These are phyloP conservation scores for Xylariomycetidae sp. DNA, from an alignment of 2,329 filamentous ascomycete genomes.

Conservation along the genomic window DNA sequence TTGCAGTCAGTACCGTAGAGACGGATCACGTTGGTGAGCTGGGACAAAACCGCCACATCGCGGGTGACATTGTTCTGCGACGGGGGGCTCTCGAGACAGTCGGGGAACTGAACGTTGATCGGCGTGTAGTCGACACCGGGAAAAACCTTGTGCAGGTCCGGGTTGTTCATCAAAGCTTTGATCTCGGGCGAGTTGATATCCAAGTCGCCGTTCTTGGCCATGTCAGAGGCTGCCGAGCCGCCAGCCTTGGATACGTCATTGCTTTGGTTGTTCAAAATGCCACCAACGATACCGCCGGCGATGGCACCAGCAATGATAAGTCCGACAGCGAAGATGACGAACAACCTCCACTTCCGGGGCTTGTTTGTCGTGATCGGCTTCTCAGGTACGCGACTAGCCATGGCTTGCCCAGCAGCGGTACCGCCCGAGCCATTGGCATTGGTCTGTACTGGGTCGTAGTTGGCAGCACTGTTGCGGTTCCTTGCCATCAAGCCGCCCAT, in stretches of 20 bases:
- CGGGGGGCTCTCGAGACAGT: conserved; percentile 68
- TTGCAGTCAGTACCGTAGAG: conserved; percentile 97
- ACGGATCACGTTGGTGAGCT: conserved; percentile 80
- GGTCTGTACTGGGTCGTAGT: conserved; percentile 55
- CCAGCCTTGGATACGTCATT: conserved; percentile 1
- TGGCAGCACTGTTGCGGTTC: conserved; percentile 32
- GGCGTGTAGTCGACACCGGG: conserved; percentile 95
- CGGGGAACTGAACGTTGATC: conserved; percentile 82
- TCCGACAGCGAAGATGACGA: conserved; percentile 58
- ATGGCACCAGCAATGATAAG: conserved; percentile 65
- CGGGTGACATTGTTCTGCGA: conserved; percentile 93
- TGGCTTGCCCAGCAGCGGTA: conserved; percentile 29
- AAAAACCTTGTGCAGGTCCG: conserved; percentile 83
- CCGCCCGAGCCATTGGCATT: conserved; percentile 22
- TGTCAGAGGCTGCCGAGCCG: conserved; percentile 55
- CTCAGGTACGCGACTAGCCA: conserved; percentile 37
- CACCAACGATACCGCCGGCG: conserved; percentile 61
- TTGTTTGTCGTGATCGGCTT: conserved; percentile 56
- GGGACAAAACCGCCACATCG: conserved; percentile 82
- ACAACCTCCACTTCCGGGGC: conserved; percentile 60
- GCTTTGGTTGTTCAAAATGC: conserved; percentile 30
- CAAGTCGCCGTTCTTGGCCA: conserved; percentile 61
- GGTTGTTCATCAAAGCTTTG: conserved; percentile 73
- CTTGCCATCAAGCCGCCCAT: conserved; percentile 34
- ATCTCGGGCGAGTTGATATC: conserved; percentile 72